Evolutionary conservation across 169 alveolate species (phyloP).

Genomic region (Plasmodium vinckei): DNA sequence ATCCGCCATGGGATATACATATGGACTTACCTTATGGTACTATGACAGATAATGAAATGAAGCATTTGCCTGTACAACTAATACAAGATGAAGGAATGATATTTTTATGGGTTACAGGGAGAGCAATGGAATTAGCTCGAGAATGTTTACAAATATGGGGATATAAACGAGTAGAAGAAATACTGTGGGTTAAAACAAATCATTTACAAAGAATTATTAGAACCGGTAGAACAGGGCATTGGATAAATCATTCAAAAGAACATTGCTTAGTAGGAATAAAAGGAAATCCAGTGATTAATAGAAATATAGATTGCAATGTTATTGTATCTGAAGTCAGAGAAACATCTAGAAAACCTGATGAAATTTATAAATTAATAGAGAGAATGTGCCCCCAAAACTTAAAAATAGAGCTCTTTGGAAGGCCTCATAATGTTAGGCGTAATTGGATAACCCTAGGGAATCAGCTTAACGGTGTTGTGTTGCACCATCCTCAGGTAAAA

Average conservation of each 20-base stretch:
- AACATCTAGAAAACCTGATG: constrained; percentile 97
- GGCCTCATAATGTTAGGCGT: constrained; percentile 93
- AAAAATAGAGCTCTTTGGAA: constrained; percentile 94
- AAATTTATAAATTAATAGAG: constrained; percentile 93
- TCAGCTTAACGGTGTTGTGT: constrained; percentile 88
- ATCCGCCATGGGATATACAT: constrained; percentile 98
- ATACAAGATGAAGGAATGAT: constrained; percentile 94
- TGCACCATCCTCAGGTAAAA: constrained; percentile 83
- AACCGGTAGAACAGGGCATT: constrained; percentile 98
- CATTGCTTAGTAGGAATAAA: constrained; percentile 93
- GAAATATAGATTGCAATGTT: constrained; percentile 94
- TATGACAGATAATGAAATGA: constrained; percentile 94
- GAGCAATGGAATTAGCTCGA: constrained; percentile 96
- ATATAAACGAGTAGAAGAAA: constrained; percentile 95
- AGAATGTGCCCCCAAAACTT: constrained; percentile 94
- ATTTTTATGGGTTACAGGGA: constrained; percentile 97
- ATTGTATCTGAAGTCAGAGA: constrained; percentile 96
- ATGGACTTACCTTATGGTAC: constrained; percentile 96
- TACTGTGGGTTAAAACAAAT: constrained; percentile 96
- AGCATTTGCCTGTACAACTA: constrained; percentile 89
- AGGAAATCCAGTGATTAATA: constrained; percentile 88
- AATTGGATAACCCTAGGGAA: constrained; percentile 95
- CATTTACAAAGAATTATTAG: constrained; percentile 95
- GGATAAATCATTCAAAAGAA: constrained; percentile 96
- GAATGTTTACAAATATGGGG: constrained; percentile 95